Conservation (phyloP, 352 stramenopile genomes). For the Globisporangium paroecandrum region DNA sequence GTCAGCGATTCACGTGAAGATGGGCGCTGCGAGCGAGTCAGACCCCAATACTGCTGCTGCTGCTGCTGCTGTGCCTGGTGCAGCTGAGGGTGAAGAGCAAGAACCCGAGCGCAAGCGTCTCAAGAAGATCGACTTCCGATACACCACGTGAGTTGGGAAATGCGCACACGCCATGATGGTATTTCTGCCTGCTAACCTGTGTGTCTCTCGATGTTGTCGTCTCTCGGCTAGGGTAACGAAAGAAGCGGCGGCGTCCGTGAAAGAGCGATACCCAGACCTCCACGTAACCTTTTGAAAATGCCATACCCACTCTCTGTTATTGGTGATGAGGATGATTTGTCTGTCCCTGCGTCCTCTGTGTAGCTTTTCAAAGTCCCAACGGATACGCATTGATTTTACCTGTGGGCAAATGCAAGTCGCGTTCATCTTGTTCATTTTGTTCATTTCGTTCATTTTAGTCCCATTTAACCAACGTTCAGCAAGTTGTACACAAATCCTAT, state of each 20-base stretch:
- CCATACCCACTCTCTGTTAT: conserved; percentile 4
- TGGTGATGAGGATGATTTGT: background rate
- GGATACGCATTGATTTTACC: too few species aligned
- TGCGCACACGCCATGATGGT: background rate
- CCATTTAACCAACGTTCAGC: background rate
- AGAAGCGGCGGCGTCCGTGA: conserved; percentile 65
- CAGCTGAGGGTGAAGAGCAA: conserved; percentile 29
- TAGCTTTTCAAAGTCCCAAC: background rate
- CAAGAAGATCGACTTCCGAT: conserved; percentile 88
- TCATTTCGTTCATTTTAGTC: background rate
- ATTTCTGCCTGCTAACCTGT: background rate
- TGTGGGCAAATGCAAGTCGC: too few species aligned
- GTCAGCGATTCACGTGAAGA: conserved; percentile 74
- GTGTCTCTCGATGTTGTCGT: background rate
- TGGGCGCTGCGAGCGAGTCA: conserved; percentile 50
- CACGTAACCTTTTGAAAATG: conserved; percentile 46
- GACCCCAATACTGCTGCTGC: conserved; percentile 5
- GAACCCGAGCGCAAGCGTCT: conserved; percentile 81
- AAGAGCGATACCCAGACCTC: conserved; percentile 69
- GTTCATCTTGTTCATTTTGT: background rate
- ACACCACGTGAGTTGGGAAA: conserved; percentile 66
- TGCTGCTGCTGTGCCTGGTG: conserved; percentile 7
- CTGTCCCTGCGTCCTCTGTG: background rate
- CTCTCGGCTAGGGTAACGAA: conserved; percentile 63
- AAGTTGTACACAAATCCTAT: background rate